Evolutionary conservation across 1,139 yeast genomes (phyloP).

Genomic region (Hyphopichia khmerensis): DNA sequence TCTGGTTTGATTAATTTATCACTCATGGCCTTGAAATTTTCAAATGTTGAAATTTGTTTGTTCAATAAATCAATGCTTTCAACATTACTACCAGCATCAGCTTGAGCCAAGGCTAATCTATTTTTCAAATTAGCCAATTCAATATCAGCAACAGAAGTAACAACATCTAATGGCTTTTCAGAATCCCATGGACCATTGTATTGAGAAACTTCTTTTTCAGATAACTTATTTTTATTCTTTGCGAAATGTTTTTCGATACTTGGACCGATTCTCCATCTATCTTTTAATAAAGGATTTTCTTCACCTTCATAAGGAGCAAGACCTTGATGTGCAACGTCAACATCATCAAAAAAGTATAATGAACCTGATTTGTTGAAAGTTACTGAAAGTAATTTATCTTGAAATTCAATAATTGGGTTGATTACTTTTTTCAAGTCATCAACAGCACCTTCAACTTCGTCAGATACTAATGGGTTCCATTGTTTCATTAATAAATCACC

Average conservation of each 20-base stretch:
- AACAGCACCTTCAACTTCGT: slow-evolving; percentile 35
- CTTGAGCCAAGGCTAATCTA: slow-evolving; percentile 54
- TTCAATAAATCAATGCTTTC: slow-evolving; percentile 43
- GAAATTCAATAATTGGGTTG: slow-evolving; percentile 62
- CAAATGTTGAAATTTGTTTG: slow-evolving; percentile 56
- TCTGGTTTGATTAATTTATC: slow-evolving; percentile 53
- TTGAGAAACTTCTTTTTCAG: slow-evolving; percentile 43
- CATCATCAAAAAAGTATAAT: slow-evolving; percentile 70
- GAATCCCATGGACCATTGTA: slow-evolving; percentile 76
- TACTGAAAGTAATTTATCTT: slow-evolving; percentile 47
- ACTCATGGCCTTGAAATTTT: slow-evolving; percentile 54
- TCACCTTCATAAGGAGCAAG: slow-evolving; percentile 68
- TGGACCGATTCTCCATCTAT: slow-evolving; percentile 92
- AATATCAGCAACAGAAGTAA: slow-evolving; percentile 61
- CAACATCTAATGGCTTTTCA: slow-evolving; percentile 55
- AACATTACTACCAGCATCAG: slow-evolving; percentile 46
- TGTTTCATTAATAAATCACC: slow-evolving; percentile 83
- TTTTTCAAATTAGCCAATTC: slow-evolving; percentile 64
- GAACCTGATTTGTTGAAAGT: slow-evolving; percentile 78
- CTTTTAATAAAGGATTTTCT: slow-evolving; percentile 47
- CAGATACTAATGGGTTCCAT: slow-evolving; percentile 78
- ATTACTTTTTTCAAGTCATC: slow-evolving; percentile 54
- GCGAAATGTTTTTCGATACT: slow-evolving; percentile 76
- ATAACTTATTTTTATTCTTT: slow-evolving; percentile 57
- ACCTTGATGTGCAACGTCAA: slow-evolving; percentile 36